phyloP scores from a whole-genome alignment of 768 basidiomycete species.

The Lyophyllum decastes region DNA sequence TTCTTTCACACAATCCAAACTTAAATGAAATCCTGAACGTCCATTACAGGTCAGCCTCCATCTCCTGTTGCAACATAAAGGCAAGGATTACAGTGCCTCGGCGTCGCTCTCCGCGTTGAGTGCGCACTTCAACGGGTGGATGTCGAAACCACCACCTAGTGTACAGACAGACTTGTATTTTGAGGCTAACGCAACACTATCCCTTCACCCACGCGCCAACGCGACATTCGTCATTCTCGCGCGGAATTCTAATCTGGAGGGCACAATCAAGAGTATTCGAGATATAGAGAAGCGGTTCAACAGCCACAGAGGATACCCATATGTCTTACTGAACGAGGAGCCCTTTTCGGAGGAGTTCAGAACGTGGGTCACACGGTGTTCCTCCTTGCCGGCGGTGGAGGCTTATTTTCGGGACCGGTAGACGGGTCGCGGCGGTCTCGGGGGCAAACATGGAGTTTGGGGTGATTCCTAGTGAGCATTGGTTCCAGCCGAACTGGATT shows the following conservation, averaged over 20 bases:
- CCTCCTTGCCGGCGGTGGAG: conserved; percentile 20
- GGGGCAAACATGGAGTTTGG: conserved; percentile 66
- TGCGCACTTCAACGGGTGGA: no score
- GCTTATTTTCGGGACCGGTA: conserved; percentile 23
- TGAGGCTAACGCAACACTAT: conserved; percentile 9
- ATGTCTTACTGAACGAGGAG: conserved; percentile 87
- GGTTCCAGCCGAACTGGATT: conserved; percentile 79
- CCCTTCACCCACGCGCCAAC: conserved; percentile 25
- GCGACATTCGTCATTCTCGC: conserved; percentile 53
- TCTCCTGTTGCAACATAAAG: no score
- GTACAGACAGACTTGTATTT: no score
- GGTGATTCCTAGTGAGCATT: conserved; percentile 67
- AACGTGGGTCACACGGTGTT: no score
- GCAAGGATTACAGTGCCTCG: no score
- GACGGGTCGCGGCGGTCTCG: no score
- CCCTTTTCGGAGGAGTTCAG: conserved; percentile 79
- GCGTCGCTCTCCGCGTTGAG: no score
- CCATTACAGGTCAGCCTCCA: no score
- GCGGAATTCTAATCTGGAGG: conserved; percentile 63
- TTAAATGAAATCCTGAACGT: no score
- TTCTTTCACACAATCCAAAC: no score
- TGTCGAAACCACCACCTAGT: no score
- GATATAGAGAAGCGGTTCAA: conserved; percentile 87
- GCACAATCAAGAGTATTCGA: conserved; percentile 63
- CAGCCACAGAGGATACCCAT: conserved; percentile 75